Conservation (phyloP, 306 rosid genomes). For the Dryas drummondii region DNA sequence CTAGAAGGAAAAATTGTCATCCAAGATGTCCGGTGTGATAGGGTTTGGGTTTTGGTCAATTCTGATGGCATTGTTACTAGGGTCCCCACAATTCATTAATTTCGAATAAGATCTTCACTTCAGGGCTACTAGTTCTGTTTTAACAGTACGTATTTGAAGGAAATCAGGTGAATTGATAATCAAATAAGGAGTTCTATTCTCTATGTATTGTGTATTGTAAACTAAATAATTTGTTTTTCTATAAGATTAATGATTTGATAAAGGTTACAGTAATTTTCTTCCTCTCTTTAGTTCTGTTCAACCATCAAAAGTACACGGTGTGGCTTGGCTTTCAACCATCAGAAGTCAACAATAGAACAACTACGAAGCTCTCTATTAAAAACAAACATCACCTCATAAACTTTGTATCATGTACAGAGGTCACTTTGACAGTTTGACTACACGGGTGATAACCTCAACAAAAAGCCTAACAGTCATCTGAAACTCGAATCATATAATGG, state of each 20-base stretch:
- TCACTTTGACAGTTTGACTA: neutral
- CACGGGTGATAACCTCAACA: neutral
- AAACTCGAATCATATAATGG: constrained; percentile 24
- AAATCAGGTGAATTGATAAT: neutral
- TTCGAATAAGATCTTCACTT: neutral
- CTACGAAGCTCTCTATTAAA: neutral
- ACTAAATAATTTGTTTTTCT: neutral
- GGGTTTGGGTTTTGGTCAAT: constrained; percentile 54
- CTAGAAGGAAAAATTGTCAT: constrained; percentile 21
- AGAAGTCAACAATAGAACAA: too few species aligned
- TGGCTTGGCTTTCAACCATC: too few species aligned
- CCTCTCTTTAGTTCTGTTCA: neutral
- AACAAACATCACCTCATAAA: neutral
- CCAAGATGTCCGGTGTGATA: constrained; percentile 37
- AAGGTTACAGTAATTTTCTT: neutral
- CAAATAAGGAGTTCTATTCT: neutral
- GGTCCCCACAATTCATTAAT: constrained; percentile 44
- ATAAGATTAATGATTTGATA: neutral
- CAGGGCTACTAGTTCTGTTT: neutral
- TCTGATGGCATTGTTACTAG: constrained; percentile 25
- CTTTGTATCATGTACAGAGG: neutral
- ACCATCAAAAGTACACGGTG: neutral
- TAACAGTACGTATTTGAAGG: neutral
- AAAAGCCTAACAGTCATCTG: constrained; percentile 33
- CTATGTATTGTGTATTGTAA: neutral